A percentile compares a stretch with the other conserved stretches of the same genome.
These are phyloP conservation scores for Naganishia onofrii DNA, from an alignment of 768 basidiomycete species.

Conservation along the genomic window DNA sequence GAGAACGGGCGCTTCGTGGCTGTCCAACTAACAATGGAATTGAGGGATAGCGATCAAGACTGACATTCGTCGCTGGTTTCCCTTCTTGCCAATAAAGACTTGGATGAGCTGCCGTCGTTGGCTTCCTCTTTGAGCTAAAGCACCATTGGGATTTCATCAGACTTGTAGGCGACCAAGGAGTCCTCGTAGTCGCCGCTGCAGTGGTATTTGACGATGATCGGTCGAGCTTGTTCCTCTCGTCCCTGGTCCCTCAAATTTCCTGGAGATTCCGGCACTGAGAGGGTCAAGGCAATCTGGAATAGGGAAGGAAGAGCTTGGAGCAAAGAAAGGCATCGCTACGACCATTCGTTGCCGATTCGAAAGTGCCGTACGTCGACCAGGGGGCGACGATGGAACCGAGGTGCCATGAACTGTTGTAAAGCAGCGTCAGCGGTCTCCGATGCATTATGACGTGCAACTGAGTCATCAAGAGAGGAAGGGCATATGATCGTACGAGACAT, in stretches of 20 bases:
- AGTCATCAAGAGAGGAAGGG: slow-evolving; percentile 78
- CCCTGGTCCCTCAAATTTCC: slow-evolving; percentile 78
- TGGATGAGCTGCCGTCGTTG: slow-evolving; percentile 57
- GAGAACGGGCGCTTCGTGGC: too few species aligned
- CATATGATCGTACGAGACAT: too few species aligned
- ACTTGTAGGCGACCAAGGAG: slow-evolving; percentile 51
- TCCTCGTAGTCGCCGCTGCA: slow-evolving; percentile 67
- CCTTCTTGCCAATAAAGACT: slow-evolving; percentile 61
- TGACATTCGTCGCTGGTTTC: slow-evolving; percentile 67
- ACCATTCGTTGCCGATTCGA: slow-evolving; percentile 49
- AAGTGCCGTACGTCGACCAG: slow-evolving; percentile 62
- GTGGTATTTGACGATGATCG: slow-evolving; percentile 77
- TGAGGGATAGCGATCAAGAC: slow-evolving; percentile 60
- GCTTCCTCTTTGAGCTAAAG: slow-evolving; percentile 64
- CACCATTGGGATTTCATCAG: slow-evolving; percentile 65
- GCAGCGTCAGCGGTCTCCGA: slow-evolving; percentile 67
- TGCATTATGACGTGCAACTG: slow-evolving; percentile 82
- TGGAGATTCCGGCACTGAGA: slow-evolving; percentile 76
- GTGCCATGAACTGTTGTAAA: slow-evolving; percentile 73
- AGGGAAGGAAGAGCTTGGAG: slow-evolving; percentile 62
- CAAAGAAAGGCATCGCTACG: slow-evolving; percentile 63
- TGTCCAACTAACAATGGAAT: too few species aligned
- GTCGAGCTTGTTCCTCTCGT: slow-evolving; percentile 65
- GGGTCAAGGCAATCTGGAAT: slow-evolving; percentile 58
- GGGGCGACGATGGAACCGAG: slow-evolving; percentile 61